phyloP scores from a whole-genome alignment of 2,329 filamentous ascomycete species.

The Monosporascus sp. region DNA sequence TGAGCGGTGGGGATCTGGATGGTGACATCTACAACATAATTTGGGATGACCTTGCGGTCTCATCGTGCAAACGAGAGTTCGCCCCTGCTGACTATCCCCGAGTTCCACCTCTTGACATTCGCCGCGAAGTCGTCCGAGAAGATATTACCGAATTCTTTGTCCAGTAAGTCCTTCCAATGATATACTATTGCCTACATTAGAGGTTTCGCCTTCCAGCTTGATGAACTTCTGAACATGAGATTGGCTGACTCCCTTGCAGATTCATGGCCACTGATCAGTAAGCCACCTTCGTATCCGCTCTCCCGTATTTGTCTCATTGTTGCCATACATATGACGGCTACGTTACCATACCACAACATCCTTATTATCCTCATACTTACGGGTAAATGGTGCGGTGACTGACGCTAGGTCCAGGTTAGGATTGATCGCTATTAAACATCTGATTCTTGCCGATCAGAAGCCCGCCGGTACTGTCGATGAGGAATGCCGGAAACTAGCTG shows the following conservation, averaged over 20 bases:
- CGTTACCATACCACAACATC: background rate
- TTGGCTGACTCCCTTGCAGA: background rate
- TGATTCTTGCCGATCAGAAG: constrained; percentile 57
- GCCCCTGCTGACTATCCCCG: constrained; percentile 65
- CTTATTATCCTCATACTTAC: no score
- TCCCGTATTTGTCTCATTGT: no score
- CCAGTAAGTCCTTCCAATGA: constrained; percentile 23
- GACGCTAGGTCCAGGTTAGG: constrained; percentile 13
- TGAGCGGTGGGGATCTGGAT: constrained; percentile 79
- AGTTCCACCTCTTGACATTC: constrained; percentile 51
- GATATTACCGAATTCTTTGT: constrained; percentile 81
- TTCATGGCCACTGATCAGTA: constrained; percentile 28
- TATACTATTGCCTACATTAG: no score
- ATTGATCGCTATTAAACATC: constrained; percentile 59
- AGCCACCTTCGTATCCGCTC: constrained; percentile 4
- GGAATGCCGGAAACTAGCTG: constrained; percentile 51
- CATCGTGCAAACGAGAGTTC: constrained; percentile 31
- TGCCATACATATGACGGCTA: no score
- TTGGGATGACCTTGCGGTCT: constrained; percentile 55
- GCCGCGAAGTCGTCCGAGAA: constrained; percentile 48
- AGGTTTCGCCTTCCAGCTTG: no score
- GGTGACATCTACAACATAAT: constrained; percentile 80
- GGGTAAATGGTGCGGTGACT: no score
- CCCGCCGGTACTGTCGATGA: constrained; percentile 43
- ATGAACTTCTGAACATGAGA: background rate